These are phyloP conservation scores for Russula earlei DNA, from an alignment of 768 basidiomycete species.

Conservation along the genomic window DNA sequence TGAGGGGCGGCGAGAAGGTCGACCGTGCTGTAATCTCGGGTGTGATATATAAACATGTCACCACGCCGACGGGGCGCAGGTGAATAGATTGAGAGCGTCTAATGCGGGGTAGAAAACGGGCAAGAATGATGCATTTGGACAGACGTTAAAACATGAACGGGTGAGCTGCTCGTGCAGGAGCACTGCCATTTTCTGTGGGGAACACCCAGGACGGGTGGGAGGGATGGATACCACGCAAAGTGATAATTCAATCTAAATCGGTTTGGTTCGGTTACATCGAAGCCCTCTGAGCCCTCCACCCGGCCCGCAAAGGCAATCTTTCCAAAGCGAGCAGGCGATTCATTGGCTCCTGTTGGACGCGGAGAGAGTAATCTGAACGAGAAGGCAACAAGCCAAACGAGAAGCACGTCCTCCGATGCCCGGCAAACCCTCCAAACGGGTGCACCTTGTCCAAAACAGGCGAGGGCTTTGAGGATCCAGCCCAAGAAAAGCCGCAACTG, in stretches of 20 bases:
- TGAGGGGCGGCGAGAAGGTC: not conserved
- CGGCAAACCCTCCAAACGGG: not conserved
- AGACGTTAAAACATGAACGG: conserved; percentile 5
- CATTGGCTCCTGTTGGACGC: conserved; percentile 7
- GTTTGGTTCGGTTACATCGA: conserved; percentile 5
- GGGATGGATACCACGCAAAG: conserved; percentile 8
- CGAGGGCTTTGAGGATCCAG: not conserved
- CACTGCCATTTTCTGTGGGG: conserved; percentile 12
- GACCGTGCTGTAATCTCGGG: conserved; percentile 3
- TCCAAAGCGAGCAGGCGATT: conserved; percentile 15
- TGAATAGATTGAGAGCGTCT: not conserved
- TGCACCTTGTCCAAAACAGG: not conserved
- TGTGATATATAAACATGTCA: conserved; percentile 15
- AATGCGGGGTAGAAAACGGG: conserved; percentile 1
- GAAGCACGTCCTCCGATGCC: conserved; percentile 3
- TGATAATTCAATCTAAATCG: not conserved
- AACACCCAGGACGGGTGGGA: not conserved
- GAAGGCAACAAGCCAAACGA: conserved; percentile 1
- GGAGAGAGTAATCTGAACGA: not conserved
- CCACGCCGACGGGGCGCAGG: conserved; percentile 1
- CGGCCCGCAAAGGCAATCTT: conserved; percentile 11
- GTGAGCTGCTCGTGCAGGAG: conserved; percentile 3
- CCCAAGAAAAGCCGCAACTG: not conserved
- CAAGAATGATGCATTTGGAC: conserved; percentile 1
- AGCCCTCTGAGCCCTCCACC: conserved; percentile 7